phyloP scores from a whole-genome alignment of 805 yeast species.

The Wickerhamiella sorbophila region DNA sequence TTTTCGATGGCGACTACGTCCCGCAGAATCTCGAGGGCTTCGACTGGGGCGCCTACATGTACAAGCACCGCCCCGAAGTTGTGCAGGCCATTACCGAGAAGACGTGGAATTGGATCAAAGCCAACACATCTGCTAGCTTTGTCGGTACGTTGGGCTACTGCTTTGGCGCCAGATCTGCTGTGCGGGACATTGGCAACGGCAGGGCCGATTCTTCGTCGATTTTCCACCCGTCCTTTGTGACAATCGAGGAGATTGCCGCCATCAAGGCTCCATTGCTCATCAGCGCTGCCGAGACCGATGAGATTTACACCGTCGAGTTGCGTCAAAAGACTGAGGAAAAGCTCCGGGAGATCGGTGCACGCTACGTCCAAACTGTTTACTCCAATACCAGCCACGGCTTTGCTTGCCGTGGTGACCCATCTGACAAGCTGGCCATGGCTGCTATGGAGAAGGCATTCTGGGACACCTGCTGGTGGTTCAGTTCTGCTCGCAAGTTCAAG shows the following conservation, averaged over 20 bases:
- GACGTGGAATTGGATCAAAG: conserved; percentile 33
- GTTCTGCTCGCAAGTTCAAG: not conserved
- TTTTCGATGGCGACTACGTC: conserved; percentile 42
- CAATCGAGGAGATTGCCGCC: conserved; percentile 47
- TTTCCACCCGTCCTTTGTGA: conserved; percentile 74
- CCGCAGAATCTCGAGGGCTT: conserved; percentile 20
- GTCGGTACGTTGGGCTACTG: conserved; percentile 54
- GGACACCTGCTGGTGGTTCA: conserved; percentile 24
- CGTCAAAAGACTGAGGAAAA: conserved; percentile 48
- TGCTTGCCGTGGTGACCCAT: conserved; percentile 61
- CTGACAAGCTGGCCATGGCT: conserved; percentile 36
- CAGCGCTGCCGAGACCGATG: conserved; percentile 62
- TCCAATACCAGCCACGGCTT: conserved; percentile 63
- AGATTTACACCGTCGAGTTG: conserved; percentile 45
- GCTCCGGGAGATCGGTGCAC: conserved; percentile 38
- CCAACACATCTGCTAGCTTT: conserved; percentile 33
- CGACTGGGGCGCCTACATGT: conserved; percentile 35
- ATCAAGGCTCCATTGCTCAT: conserved; percentile 52
- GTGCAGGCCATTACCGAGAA: conserved; percentile 36
- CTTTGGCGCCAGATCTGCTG: conserved; percentile 62
- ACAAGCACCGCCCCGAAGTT: conserved; percentile 35
- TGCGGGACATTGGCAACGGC: conserved; percentile 33
- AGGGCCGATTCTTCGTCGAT: conserved; percentile 44
- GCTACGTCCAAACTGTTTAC: conserved; percentile 48
- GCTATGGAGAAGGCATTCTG: conserved; percentile 53